Evolutionary conservation across 2,329 filamentous ascomycete genomes (phyloP).

Genomic region (Microcyclospora pomicola): DNA sequence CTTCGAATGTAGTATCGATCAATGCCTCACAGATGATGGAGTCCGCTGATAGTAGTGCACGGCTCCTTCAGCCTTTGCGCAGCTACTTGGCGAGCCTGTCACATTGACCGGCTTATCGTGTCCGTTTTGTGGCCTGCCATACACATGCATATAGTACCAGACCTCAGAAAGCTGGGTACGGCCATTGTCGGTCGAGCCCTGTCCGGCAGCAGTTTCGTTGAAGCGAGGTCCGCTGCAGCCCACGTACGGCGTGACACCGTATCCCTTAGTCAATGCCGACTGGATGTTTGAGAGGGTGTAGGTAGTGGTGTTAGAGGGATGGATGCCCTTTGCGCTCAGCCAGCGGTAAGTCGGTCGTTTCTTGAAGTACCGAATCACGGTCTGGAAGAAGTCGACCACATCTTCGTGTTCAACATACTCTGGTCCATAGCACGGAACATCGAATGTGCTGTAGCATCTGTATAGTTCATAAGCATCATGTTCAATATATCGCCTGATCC

Average conservation of each 20-base stretch:
- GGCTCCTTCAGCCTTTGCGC: constrained; percentile 40
- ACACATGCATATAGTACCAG: constrained; percentile 53
- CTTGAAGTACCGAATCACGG: constrained; percentile 43
- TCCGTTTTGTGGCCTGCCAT: constrained; percentile 42
- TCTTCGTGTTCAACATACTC: constrained; percentile 43
- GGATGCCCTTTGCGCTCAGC: constrained; percentile 42
- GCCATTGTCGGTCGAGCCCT: constrained; percentile 39
- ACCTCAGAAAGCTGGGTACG: constrained; percentile 46
- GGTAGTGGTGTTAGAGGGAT: constrained; percentile 43
- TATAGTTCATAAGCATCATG: no score
- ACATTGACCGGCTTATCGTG: constrained; percentile 36
- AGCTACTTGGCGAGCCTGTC: constrained; percentile 36
- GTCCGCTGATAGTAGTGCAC: constrained; percentile 43
- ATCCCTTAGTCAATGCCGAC: constrained; percentile 34
- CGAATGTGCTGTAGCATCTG: constrained; percentile 54
- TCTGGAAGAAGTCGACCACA: constrained; percentile 50
- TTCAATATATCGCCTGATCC: no score
- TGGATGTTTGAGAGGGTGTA: constrained; percentile 43
- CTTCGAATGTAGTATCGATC: no score
- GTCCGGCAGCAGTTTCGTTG: constrained; percentile 46
- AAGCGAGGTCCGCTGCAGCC: constrained; percentile 48
- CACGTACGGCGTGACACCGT: constrained; percentile 45
- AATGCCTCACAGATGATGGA: constrained; percentile 1
- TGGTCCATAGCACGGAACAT: constrained; percentile 50
- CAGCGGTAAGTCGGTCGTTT: constrained; percentile 47